phyloP scores from a whole-genome alignment of 2,329 filamentous ascomycete genomes.

The Trichoderma endophyticum region DNA sequence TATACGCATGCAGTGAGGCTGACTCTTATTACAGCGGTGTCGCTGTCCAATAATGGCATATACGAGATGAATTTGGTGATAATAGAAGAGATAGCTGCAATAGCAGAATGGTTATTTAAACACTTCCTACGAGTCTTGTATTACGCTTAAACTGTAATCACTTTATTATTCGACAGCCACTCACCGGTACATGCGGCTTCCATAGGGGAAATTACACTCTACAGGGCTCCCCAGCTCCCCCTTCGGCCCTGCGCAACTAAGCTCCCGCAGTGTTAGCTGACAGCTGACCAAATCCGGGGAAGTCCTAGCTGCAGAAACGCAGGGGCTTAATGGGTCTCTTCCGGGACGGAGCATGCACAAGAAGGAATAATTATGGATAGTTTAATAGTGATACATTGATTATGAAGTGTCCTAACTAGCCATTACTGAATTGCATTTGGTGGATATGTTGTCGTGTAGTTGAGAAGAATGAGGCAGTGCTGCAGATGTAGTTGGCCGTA shows the following conservation, averaged over 20 bases:
- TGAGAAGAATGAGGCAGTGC: neutral
- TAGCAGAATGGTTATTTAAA: no score
- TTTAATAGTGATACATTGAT: neutral
- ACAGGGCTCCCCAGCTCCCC: neutral
- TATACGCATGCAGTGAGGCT: neutral
- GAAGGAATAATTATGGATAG: neutral
- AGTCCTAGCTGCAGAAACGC: neutral
- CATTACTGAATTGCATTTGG: neutral
- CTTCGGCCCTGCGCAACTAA: neutral
- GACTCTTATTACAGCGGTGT: neutral
- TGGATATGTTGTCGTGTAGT: neutral
- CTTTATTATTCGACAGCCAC: no score
- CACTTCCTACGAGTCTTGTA: no score
- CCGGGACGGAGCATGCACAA: neutral
- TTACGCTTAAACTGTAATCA: no score
- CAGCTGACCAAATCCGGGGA: slow-evolving; percentile 5
- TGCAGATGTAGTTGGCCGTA: neutral
- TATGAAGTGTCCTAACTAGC: neutral
- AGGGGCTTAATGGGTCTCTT: neutral
- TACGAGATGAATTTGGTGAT: neutral
- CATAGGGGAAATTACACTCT: neutral
- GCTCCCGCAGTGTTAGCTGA: neutral
- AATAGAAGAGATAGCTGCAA: no score
- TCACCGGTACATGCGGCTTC: neutral
- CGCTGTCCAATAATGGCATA: neutral